Conservation (phyloP, 2,329 filamentous ascomycete genomes). For the Cercospora nicotianae region DNA sequence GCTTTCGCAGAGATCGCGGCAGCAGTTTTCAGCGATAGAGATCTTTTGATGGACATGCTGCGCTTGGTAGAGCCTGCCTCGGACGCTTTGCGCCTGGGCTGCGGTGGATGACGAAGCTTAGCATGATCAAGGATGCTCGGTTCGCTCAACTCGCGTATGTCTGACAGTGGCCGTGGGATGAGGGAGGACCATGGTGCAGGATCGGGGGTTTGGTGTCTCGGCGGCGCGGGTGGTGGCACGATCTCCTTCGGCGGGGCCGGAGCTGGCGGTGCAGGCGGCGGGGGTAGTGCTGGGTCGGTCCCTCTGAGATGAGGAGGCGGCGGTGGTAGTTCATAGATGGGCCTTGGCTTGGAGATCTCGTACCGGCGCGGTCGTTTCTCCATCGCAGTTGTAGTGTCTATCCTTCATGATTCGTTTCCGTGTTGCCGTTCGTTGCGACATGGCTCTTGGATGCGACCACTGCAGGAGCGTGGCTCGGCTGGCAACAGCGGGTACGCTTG, state of each 20-base stretch:
- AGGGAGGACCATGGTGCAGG: conserved; percentile 32
- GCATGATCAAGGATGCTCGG: conserved; percentile 44
- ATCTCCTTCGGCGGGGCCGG: conserved; percentile 1
- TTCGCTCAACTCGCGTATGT: conserved; percentile 53
- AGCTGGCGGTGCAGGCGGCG: conserved; percentile 17
- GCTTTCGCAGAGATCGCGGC: background rate
- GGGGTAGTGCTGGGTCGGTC: conserved; percentile 10
- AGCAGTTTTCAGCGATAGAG: conserved; percentile 27
- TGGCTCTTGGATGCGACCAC: background rate
- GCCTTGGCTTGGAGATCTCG: conserved; percentile 28
- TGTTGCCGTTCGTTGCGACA: background rate
- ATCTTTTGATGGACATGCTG: conserved; percentile 27
- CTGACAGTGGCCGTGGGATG: conserved; percentile 48
- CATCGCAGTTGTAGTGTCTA: conserved; percentile 12
- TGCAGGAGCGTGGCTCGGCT: background rate
- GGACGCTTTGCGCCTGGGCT: conserved; percentile 32
- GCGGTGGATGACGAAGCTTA: conserved; percentile 11
- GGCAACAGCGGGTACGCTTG: background rate
- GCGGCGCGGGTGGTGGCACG: conserved; percentile 1
- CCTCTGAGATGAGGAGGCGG: conserved; percentile 1
- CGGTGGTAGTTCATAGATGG: conserved; percentile 20
- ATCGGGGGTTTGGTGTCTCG: conserved; percentile 5
- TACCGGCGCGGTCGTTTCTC: conserved; percentile 22
- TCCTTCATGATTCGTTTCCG: background rate
- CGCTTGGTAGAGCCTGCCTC: conserved; percentile 32